These are phyloP conservation scores for Magnolia officinalis DNA, from an alignment of 164 flowering plant species.

Conservation along the genomic window DNA sequence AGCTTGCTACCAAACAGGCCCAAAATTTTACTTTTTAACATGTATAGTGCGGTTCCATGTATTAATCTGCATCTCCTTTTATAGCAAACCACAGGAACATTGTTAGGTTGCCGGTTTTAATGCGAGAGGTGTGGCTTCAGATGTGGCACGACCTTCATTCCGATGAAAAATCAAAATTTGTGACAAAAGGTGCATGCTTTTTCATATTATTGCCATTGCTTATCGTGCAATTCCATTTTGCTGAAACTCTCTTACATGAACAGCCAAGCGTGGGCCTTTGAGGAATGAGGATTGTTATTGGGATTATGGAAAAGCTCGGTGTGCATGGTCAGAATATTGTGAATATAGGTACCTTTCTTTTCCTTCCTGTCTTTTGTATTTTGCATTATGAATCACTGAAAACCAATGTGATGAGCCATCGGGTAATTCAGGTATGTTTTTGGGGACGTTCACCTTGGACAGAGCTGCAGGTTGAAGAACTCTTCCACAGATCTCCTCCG, in stretches of 20 bases:
- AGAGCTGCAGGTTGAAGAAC: constrained; percentile 86
- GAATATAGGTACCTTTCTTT: constrained; percentile 71
- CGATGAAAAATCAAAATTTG: constrained; percentile 64
- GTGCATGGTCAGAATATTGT: constrained; percentile 90
- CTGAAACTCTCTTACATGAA: constrained; percentile 3
- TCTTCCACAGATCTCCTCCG: constrained; percentile 53
- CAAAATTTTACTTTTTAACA: background rate
- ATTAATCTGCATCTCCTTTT: constrained; percentile 22
- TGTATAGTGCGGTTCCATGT: background rate
- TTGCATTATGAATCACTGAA: background rate
- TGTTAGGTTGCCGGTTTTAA: constrained; percentile 76
- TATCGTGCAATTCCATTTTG: background rate
- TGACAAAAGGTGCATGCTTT: constrained; percentile 65
- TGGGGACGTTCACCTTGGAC: constrained; percentile 98
- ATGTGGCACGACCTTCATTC: constrained; percentile 98
- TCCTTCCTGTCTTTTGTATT: background rate
- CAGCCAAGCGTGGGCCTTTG: constrained; percentile 93
- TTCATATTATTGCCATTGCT: background rate
- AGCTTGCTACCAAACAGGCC: background rate
- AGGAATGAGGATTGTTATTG: constrained; percentile 94
- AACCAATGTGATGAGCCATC: background rate
- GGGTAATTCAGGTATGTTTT: constrained; percentile 64
- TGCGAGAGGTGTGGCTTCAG: constrained; percentile 98
- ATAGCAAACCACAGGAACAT: constrained; percentile 92
- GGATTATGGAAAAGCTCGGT: constrained; percentile 99